These are phyloP conservation scores for Quercus aquifolioides DNA, from an alignment of 306 rosid genomes.

Conservation along the genomic window DNA sequence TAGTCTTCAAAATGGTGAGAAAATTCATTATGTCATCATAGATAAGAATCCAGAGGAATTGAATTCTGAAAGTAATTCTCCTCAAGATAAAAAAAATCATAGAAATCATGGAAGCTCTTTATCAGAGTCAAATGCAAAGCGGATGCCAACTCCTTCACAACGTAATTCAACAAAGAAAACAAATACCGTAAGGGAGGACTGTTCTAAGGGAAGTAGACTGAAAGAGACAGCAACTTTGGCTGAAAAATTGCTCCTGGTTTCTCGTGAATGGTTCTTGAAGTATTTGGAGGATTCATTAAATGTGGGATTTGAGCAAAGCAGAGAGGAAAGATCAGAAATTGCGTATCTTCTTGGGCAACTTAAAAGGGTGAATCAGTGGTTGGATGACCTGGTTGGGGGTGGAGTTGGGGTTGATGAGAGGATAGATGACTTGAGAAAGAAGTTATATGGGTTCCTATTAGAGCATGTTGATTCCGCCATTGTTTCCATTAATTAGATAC, in stretches of 20 bases:
- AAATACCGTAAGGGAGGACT: slow-evolving; percentile 26
- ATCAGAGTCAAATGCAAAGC: slow-evolving; percentile 26
- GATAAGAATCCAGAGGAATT: slow-evolving; percentile 25
- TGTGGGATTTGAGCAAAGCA: slow-evolving; percentile 37
- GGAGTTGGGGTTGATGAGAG: slow-evolving; percentile 36
- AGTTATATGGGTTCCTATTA: slow-evolving; percentile 45
- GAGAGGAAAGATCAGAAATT: slow-evolving; percentile 28
- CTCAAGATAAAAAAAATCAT: slow-evolving; percentile 31
- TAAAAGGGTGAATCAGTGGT: slow-evolving; percentile 59
- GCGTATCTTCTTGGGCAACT: slow-evolving; percentile 61
- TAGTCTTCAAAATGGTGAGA: slow-evolving; percentile 32
- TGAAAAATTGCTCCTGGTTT: slow-evolving; percentile 40
- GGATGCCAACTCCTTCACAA: slow-evolving; percentile 22
- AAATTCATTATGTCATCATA: slow-evolving; percentile 34
- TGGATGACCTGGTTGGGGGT: slow-evolving; percentile 38
- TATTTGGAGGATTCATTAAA: slow-evolving; percentile 53
- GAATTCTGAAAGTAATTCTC: slow-evolving; percentile 15
- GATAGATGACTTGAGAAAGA: slow-evolving; percentile 48
- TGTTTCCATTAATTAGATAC: slow-evolving; percentile 23
- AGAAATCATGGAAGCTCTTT: slow-evolving; percentile 20
- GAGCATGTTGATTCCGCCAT: slow-evolving; percentile 45
- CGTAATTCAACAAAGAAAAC: slow-evolving; percentile 27
- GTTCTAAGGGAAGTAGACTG: slow-evolving; percentile 31
- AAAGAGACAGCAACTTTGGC: slow-evolving; percentile 47
- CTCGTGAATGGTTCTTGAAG: slow-evolving; percentile 63